Percentiles rank a stretch among this genome's conserved stretches.
Evolutionary conservation across 345 rosid genomes (phyloP).

Genomic region (Populus ilicifolia): DNA sequence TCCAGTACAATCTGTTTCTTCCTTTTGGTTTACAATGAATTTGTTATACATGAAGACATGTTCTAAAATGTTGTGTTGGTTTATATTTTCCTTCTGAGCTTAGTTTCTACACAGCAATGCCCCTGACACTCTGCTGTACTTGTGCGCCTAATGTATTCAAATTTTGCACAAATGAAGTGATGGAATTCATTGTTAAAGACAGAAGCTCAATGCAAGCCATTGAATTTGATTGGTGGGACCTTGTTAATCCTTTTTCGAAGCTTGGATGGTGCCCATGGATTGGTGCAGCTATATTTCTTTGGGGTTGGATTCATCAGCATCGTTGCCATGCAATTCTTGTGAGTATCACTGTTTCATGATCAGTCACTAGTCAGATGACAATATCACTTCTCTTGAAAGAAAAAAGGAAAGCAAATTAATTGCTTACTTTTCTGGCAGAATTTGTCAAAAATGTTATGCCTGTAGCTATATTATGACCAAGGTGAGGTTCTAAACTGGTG

Average conservation of each 20-base stretch:
- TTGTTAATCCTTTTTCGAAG: slow-evolving; percentile 38
- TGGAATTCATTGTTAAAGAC: slow-evolving; percentile 44
- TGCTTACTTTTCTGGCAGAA: not conserved
- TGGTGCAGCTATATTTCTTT: slow-evolving; percentile 53
- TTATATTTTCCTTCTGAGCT: slow-evolving; percentile 11
- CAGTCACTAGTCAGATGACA: not conserved
- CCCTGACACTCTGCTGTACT: slow-evolving; percentile 56
- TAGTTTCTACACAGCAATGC: slow-evolving; percentile 58
- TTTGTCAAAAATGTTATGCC: not conserved
- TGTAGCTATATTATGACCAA: not conserved
- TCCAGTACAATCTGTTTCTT: not conserved
- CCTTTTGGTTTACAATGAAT: not conserved
- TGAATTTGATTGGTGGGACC: slow-evolving; percentile 37
- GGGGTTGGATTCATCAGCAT: slow-evolving; percentile 77
- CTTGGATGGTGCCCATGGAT: slow-evolving; percentile 59
- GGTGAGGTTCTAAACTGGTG: not conserved
- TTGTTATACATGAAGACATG: not conserved
- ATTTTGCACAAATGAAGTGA: slow-evolving; percentile 34
- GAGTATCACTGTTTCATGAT: slow-evolving; percentile 13
- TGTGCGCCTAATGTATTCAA: slow-evolving; percentile 38
- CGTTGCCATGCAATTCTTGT: slow-evolving; percentile 65
- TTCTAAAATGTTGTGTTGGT: not conserved
- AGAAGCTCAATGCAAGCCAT: slow-evolving; percentile 26
- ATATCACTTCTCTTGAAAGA: not conserved
- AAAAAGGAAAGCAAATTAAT: not conserved